Conservation (phyloP, 805 yeast genomes). For the Saturnispora silvae region DNA sequence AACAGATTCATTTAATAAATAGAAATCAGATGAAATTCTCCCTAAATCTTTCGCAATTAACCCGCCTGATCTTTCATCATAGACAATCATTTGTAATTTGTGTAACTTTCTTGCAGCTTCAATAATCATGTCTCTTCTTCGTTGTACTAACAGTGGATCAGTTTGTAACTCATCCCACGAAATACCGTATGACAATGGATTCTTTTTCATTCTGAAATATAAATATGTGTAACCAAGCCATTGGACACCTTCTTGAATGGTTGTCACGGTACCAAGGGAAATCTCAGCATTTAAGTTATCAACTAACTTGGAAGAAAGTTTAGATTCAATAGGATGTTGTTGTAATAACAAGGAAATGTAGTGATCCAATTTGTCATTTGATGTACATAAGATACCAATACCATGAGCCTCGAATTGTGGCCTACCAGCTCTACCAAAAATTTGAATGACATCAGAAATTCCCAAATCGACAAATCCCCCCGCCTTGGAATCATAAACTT, state of each 20-base stretch:
- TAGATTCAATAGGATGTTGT: conserved; percentile 93
- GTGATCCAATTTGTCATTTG: conserved; percentile 72
- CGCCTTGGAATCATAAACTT: conserved; percentile 83
- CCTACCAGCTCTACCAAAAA: conserved; percentile 98
- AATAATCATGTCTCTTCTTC: conserved; percentile 65
- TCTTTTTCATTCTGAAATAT: conserved; percentile 87
- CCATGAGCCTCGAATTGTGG: conserved; percentile 93
- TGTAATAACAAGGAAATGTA: conserved; percentile 83
- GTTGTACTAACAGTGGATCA: conserved; percentile 69
- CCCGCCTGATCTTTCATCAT: conserved; percentile 73
- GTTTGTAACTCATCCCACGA: conserved; percentile 75
- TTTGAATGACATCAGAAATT: conserved; percentile 92
- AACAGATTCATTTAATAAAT: conserved; percentile 70
- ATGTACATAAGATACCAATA: conserved; percentile 83
- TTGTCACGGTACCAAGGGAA: conserved; percentile 89
- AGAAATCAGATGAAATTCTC: conserved; percentile 89
- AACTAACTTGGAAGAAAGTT: conserved; percentile 62
- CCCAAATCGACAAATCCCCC: conserved; percentile 95
- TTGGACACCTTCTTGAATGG: conserved; percentile 84
- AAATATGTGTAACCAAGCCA: conserved; percentile 98
- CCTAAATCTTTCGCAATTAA: conserved; percentile 85
- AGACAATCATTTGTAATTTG: conserved; percentile 82
- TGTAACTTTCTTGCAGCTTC: conserved; percentile 80
- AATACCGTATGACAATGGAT: conserved; percentile 87
- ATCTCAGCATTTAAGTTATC: conserved; percentile 96